Evolutionary conservation across 2,329 filamentous ascomycete genomes (phyloP).

Genomic region (Fusarium siculi): DNA sequence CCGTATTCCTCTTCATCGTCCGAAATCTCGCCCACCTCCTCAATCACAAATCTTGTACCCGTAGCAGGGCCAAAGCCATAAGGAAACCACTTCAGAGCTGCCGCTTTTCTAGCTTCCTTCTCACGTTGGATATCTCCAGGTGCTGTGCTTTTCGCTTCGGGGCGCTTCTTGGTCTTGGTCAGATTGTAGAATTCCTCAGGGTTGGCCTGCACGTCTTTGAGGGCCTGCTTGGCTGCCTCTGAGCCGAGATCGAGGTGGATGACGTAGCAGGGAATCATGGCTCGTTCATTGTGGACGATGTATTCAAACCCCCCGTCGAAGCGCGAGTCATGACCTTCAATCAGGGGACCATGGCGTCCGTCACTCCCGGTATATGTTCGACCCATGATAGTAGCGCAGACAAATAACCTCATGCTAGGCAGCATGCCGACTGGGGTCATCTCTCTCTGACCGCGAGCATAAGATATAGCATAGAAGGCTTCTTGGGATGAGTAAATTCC

Average conservation of each 20-base stretch:
- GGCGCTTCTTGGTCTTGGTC: not conserved
- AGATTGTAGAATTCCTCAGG: constrained; percentile 12
- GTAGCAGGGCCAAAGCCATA: constrained; percentile 58
- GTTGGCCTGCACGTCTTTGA: constrained; percentile 17
- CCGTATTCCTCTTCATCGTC: constrained; percentile 57
- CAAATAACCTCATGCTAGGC: constrained; percentile 54
- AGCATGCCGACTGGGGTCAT: constrained; percentile 46
- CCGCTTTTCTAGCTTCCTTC: constrained; percentile 52
- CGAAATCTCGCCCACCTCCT: constrained; percentile 55
- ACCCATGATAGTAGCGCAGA: constrained; percentile 60
- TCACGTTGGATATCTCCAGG: constrained; percentile 51
- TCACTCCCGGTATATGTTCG: constrained; percentile 34
- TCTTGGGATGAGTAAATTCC: constrained; percentile 58
- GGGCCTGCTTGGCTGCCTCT: constrained; percentile 44
- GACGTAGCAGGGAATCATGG: constrained; percentile 58
- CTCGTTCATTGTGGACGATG: constrained; percentile 55
- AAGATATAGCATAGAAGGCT: constrained; percentile 52
- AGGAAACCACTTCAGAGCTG: constrained; percentile 58
- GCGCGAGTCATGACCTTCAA: constrained; percentile 50
- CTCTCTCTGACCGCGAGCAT: constrained; percentile 45
- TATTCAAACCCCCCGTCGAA: constrained; percentile 54
- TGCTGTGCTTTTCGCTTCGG: constrained; percentile 5
- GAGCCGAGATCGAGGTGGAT: constrained; percentile 56
- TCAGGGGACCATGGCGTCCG: constrained; percentile 31
- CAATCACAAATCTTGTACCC: constrained; percentile 56